Evolutionary conservation across 495 filamentous ascomycete genomes (phyloP), one percentile per base, ranked within the genome.

Genomic region (Gamarada debralockiae): DNA sequence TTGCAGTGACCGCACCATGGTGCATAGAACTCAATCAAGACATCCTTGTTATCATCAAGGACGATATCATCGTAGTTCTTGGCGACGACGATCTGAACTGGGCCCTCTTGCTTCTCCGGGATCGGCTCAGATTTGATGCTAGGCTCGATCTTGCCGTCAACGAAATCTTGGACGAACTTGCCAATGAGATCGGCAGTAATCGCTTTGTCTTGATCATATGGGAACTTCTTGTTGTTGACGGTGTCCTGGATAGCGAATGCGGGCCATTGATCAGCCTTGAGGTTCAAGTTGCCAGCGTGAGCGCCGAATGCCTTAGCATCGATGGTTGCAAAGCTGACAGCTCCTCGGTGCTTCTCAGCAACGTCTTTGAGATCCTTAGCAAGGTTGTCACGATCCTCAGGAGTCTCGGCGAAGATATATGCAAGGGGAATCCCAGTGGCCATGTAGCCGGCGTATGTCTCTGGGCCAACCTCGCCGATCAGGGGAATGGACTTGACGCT

Each of bases 1-100:
- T 98, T 98, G 87, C 93, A 98, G 81, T 98, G 93, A 59, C 93
- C 93, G 68, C 95, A 99, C 95, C 93, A 97, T 37, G 95, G 95
- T 21, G 93, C 93, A 70, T 95, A 99, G 79, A 96, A 99, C 76
- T 99, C 93, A 52, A 96, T 80, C 56, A 99, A 80, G 39, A 99
- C 93, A 72, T 99, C 93, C 82, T 97, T 96, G 57, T 87, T 78
- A 67, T 96, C 86, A 62, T 99, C 84, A 27, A 97, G 79, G 65
- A 99, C 92, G 45, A 97, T 69, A 9, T 95, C 84, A 49, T 97
- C 80, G 79, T 97, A 99, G 72, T 82, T 93, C 70, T 95, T 85
- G 66, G 93, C 93, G 45, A 99, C 93, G 52, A 97, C 82, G 43
- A 96, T 82, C 38, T 83, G 84, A 53, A 96, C 92, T 36, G 89